Conservation (phyloP, 345 rosid species). For the Acer saccharum region DNA sequence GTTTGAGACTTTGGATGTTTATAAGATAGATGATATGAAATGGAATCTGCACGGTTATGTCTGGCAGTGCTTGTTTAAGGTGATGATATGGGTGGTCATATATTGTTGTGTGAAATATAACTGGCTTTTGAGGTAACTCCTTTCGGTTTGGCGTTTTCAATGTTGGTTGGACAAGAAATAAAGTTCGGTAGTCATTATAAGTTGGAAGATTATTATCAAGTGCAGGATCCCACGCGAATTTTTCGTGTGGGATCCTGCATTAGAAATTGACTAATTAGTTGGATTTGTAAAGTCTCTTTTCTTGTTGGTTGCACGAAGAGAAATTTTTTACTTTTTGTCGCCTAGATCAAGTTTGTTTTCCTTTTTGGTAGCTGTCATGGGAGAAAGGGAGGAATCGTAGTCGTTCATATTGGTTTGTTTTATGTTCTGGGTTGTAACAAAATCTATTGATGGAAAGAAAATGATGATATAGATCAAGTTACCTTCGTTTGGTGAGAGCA, state of each 20-base stretch:
- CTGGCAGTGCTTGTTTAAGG: not conserved
- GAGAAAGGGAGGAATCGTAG: too few relatives aligned
- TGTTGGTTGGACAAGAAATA: conserved; percentile 7
- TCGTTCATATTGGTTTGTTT: not conserved
- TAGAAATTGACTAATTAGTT: not conserved
- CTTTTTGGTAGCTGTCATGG: not conserved
- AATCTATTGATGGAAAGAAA: not conserved
- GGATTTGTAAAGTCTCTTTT: not conserved
- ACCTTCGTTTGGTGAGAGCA: not conserved
- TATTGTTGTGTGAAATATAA: not conserved
- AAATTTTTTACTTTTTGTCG: not conserved
- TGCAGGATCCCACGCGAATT: too few relatives aligned
- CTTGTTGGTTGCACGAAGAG: not conserved
- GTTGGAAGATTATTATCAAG: not conserved
- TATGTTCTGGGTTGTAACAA: not conserved
- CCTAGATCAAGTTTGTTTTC: not conserved
- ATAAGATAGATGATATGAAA: not conserved
- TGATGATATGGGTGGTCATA: not conserved
- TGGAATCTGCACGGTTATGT: conserved; percentile 1
- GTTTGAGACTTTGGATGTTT: not conserved
- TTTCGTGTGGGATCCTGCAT: too few relatives aligned
- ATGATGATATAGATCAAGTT: not conserved
- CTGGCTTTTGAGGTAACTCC: not conserved
- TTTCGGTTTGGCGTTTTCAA: not conserved
- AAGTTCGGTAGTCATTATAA: not conserved